Base-by-base conservation (phyloP, 768 basidiomycete species). In the Amanita molliuscula region DNA sequence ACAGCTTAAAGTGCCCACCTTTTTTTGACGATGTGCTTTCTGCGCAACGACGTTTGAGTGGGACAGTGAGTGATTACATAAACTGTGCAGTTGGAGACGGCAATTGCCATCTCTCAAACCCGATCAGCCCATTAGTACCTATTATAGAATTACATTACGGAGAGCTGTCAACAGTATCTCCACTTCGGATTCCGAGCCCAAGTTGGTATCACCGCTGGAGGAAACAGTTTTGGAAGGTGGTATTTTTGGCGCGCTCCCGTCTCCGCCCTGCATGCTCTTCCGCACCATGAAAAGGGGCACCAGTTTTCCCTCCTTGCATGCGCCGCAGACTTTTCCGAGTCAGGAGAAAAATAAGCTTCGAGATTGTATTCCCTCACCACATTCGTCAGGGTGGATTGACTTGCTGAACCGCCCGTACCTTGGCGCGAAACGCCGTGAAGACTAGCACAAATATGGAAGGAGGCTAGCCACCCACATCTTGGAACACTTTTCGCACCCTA, bases 351-450 rank as follows among this genome's bases (percentile, higher is more conserved):
- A 5, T 33, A 16, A 20, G 15, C 15, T 47, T 15, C 16, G 21
- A 40, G 20, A 16, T 33, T 34, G 16, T 20, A 2, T 18, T 49
- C 26, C 25, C 79, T 54, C 54, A 84, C 84, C 69, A 48, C 77
- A 79, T 68, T 81, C 75, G 28, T 79, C 74, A 11, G 81, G 73
- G 11, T 72, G 69, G 55, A 87, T 87, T 16, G 84, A 87, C 53
- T 82, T 88, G 59, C 77, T 82, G 57, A 80, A 79, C 28, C 85
- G 76, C 13, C 85, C 85, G 57, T 88, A 88, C 46, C 85, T 87
- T 54, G 16, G 25, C 33, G 34, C 8, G 37, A 50, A 50, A 20
- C n/a, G 25, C 31, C 13, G 28, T 35, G 29, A 15, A 26, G 29
- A 6, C 34, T 44, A n/a, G 25, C 6, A 23, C 46, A 36, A 52